Evolutionary conservation across 345 rosid genomes (phyloP).

Genomic region (Eucalyptus victrix): DNA sequence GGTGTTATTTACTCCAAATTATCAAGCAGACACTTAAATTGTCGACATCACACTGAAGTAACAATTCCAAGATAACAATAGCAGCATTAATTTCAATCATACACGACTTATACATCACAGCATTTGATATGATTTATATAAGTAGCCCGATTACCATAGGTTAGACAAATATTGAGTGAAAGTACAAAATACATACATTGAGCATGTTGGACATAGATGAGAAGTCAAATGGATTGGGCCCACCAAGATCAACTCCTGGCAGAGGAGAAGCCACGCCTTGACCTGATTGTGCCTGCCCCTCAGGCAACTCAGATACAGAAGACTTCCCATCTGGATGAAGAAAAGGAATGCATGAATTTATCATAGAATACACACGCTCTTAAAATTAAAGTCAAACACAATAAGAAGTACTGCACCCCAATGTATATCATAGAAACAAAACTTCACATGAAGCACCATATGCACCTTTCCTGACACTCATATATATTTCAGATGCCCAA

Average conservation of each 20-base stretch:
- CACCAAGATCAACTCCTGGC: slow-evolving; percentile 17
- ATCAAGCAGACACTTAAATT: not conserved
- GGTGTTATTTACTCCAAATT: not conserved
- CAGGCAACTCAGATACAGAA: slow-evolving; percentile 37
- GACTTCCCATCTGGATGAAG: slow-evolving; percentile 40
- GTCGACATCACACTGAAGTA: not conserved
- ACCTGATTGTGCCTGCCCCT: slow-evolving; percentile 32
- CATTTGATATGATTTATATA: not conserved
- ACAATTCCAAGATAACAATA: not conserved
- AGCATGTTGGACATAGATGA: slow-evolving; percentile 78
- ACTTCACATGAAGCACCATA: not conserved
- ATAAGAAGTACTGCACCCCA: not conserved
- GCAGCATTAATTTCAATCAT: not conserved
- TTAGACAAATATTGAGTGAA: not conserved
- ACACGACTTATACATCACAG: not conserved
- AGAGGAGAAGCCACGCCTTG: slow-evolving; percentile 18
- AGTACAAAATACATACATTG: slow-evolving; percentile 29
- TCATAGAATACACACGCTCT: not conserved
- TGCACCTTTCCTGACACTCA: not conserved
- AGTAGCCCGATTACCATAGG: not conserved
- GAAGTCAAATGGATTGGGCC: slow-evolving; percentile 77
- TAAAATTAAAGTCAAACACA: not conserved
- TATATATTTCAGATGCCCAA: not conserved
- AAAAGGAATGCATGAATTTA: not conserved
- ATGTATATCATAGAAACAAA: not conserved